phyloP scores from a whole-genome alignment of 371 early-diverging fungal species.

The Mortierella sp. region DNA sequence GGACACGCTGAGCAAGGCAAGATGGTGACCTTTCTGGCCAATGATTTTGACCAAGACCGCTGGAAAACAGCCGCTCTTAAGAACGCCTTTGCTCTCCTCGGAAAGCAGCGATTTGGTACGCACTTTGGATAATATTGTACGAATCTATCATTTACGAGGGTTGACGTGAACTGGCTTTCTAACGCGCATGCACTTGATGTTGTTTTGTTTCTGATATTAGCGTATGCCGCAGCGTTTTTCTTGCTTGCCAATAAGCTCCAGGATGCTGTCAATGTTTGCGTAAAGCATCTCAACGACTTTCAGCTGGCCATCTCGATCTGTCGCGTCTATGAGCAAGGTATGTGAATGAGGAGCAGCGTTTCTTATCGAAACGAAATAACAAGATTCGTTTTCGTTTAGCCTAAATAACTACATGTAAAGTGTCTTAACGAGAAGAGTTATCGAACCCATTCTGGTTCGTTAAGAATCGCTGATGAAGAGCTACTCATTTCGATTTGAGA shows the following conservation, averaged over 20 bases:
- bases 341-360: no score
- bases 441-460: no score
- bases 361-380: no score
- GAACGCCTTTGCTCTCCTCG: slow-evolving; percentile 96
- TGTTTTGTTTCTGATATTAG: slow-evolving; percentile 52
- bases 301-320: slow-evolving; percentile 94
- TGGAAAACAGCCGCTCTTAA: slow-evolving; percentile 96
- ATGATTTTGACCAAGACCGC: slow-evolving; percentile 88
- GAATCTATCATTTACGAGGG: background rate
- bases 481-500: background rate
- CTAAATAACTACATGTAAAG: no score
- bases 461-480: no score
- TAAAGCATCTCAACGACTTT: slow-evolving; percentile 90
- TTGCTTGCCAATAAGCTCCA: slow-evolving; percentile 86
- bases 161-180: background rate
- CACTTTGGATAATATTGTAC: background rate
- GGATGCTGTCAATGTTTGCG: slow-evolving; percentile 93
- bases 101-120: slow-evolving; percentile 93
- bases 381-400: no score
- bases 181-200: background rate
- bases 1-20: slow-evolving; percentile 87
- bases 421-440: no score
- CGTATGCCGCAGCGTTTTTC: slow-evolving; percentile 96
- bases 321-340: slow-evolving; percentile 88
- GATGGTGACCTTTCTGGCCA: slow-evolving; percentile 90